Evolutionary conservation across 176 grass and related monocot species (phyloP), one percentile per base, ranked within the genome.

Genomic region (Oryza officinalis): DNA sequence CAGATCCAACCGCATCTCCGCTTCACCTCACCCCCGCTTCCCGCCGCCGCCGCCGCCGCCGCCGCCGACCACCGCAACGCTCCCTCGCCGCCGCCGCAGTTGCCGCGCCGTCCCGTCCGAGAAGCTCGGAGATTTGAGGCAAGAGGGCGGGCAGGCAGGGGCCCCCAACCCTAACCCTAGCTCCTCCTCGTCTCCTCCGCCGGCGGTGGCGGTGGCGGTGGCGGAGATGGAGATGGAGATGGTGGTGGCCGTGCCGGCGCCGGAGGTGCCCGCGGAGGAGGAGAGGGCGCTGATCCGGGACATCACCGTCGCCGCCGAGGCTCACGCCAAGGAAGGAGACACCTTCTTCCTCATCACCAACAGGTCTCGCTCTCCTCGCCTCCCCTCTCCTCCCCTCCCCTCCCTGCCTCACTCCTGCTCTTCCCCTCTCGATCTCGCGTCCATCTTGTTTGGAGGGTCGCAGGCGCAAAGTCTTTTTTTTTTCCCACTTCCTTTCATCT

Each of bases 261-360:
- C 66, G 68, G 85, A 88, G 89, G 82, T 99, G 71, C 82, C 83
- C n/a, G 71, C 89, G 9, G 96, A 94, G 44, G 81, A 94, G 86
- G 96, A 99, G 77, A 83, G 90, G 91, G 47, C 79, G 65, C 86
- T 96, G 27, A 99, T 99, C 87, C 78, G 93, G 63, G 96, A 96
- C 77, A 92, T 94, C 83, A 94, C 92, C 46, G 87, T 96, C 66
- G 85, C 91, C 3, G 89, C 91, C 33, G 96, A 99, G 66, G 79
- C 91, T 20, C 87, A 96, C 65, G 74, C 96, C 77, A 99, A 94
- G 82, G 96, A 99, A 82, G 93, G 93, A 66, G 96, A 99, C 91
- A 89, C 81, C 60, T 99, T 99, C 85, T 99, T 89, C 89, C 91
- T 99, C 50, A 88, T 99, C 49, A 94, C 91, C 69, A 90, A 90